Percentiles rank a stretch among this genome's conserved stretches.
Evolutionary conservation across 2,329 filamentous ascomycete species (phyloP).

Genomic region (Paecilomyces dactylethromorphus): DNA sequence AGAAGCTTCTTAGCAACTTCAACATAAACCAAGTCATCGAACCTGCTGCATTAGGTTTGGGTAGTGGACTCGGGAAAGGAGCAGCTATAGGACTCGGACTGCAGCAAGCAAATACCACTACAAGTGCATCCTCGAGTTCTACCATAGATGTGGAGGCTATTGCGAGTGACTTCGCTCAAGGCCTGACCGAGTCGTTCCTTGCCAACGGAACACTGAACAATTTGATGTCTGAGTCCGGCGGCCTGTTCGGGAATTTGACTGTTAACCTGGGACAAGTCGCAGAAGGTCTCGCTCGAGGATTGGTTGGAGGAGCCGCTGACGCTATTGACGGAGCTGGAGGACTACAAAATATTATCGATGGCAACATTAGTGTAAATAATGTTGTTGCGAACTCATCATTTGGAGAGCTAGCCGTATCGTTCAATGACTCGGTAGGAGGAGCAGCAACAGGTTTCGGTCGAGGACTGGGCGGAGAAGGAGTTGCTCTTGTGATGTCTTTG

Average conservation of each 20-base stretch:
- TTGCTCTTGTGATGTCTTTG: background rate
- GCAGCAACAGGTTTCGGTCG: background rate
- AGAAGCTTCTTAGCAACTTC: background rate
- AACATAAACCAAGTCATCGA: background rate
- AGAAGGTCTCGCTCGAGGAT: background rate
- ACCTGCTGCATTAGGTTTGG: background rate
- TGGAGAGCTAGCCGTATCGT: background rate
- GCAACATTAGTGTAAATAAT: background rate
- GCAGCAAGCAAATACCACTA: background rate
- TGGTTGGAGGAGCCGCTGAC: background rate
- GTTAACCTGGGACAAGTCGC: background rate
- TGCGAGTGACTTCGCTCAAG: background rate
- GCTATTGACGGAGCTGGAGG: background rate
- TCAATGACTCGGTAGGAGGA: background rate
- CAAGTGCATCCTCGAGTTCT: background rate
- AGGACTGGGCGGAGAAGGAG: background rate
- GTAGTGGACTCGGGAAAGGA: background rate
- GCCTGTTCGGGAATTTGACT: background rate
- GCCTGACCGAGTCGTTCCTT: background rate
- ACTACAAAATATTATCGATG: background rate
- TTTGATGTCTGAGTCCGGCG: background rate
- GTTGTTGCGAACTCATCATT: background rate
- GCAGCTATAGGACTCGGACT: background rate
- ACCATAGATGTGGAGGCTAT: background rate
- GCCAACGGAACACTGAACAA: background rate